Evolutionary conservation across 2,329 filamentous ascomycete species (phyloP).

Genomic region (Fonsecaea erecta): DNA sequence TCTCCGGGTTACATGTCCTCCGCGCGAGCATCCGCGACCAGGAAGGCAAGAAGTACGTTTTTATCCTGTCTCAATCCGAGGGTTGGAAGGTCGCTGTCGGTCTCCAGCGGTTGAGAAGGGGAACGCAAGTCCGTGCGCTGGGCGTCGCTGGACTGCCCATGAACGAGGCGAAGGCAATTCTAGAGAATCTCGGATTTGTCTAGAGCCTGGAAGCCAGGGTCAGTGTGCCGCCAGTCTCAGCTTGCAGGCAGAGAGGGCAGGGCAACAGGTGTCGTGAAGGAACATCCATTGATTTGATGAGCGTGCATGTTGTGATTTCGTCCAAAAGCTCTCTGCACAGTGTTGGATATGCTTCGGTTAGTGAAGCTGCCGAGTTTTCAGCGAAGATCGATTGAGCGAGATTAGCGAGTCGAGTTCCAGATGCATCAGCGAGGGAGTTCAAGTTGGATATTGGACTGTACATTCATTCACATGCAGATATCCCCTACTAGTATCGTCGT

Average conservation of each 20-base stretch:
- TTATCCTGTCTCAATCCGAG: slow-evolving; percentile 63
- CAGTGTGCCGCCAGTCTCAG: not conserved
- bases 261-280: not conserved
- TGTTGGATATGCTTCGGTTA: slow-evolving; percentile 13
- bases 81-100: slow-evolving; percentile 67
- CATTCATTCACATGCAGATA: slow-evolving; percentile 7
- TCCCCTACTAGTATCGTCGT: slow-evolving; percentile 2
- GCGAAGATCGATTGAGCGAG: slow-evolving; percentile 10
- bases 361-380: slow-evolving; percentile 1
- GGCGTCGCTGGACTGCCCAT: slow-evolving; percentile 58
- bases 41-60: slow-evolving; percentile 66
- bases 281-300: not conserved
- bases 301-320: slow-evolving; percentile 5
- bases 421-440: slow-evolving; percentile 18
- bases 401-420: slow-evolving; percentile 16
- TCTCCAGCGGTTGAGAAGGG: slow-evolving; percentile 60
- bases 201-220: slow-evolving; percentile 31
- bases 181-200: slow-evolving; percentile 48
- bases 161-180: slow-evolving; percentile 48
- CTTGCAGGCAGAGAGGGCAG: not conserved
- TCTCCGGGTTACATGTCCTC: slow-evolving; percentile 59
- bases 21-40: slow-evolving; percentile 63
- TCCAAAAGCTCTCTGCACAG: slow-evolving; percentile 13
- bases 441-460: slow-evolving; percentile 6
- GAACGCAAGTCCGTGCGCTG: slow-evolving; percentile 60